A percentile compares a stretch with the other conserved stretches of the same genome.
Conservation (phyloP, 352 stramenopile species). For the Phytophthora pinifolia region DNA sequence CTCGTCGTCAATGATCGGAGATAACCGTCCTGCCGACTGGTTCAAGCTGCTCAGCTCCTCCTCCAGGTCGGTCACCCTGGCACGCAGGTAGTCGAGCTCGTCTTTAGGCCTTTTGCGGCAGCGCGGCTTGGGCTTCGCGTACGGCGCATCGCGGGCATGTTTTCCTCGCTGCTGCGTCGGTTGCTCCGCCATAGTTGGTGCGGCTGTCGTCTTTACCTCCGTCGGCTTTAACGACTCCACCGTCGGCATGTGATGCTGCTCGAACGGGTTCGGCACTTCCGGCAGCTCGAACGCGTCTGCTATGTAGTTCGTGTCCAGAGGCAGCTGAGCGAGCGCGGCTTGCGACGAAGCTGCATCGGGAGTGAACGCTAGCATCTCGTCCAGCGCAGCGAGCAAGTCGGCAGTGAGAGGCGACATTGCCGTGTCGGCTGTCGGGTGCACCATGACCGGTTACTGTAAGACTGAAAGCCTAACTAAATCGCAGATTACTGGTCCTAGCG, state of each 20-base stretch:
- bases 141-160: constrained; percentile 15
- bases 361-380: constrained; percentile 30
- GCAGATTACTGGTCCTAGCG: too few species aligned
- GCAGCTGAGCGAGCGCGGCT: background rate
- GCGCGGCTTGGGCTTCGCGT: constrained; percentile 21
- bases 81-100: constrained; percentile 38
- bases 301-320: constrained; percentile 14
- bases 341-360: constrained; percentile 1
- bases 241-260: constrained; percentile 1
- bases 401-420: constrained; percentile 22
- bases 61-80: constrained; percentile 29
- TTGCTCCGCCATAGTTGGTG: background rate
- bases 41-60: constrained; percentile 27
- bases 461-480: too few species aligned
- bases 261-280: constrained; percentile 26
- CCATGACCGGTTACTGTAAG: background rate
- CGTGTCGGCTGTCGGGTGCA: background rate
- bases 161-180: constrained; percentile 15
- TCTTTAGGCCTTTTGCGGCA: constrained; percentile 40
- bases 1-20: constrained; percentile 15
- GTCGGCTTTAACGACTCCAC: constrained; percentile 1
- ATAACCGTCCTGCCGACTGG: constrained; percentile 17
- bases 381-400: constrained; percentile 23
- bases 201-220: too few species aligned
- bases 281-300: constrained; percentile 19